Evolutionary conservation across 768 basidiomycete genomes (phyloP).

Genomic region (Phylloporus sp.): DNA sequence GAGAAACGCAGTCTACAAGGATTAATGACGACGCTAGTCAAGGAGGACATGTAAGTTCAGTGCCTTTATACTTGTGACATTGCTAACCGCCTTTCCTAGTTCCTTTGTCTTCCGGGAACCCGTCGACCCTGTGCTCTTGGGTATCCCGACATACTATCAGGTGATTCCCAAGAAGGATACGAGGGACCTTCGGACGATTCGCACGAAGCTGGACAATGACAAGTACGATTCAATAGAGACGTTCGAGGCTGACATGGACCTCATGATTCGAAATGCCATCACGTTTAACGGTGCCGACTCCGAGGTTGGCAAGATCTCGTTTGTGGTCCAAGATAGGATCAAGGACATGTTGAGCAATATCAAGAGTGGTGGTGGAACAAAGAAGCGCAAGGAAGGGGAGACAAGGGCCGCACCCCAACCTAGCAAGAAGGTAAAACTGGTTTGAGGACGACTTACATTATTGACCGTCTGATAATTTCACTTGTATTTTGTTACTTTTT

Average conservation of each 20-base stretch:
- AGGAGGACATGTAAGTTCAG: slow-evolving; percentile 61
- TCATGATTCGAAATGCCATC: slow-evolving; percentile 88
- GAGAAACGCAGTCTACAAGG: slow-evolving; percentile 79
- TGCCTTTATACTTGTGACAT: background rate
- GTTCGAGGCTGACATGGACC: slow-evolving; percentile 79
- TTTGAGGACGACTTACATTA: slow-evolving; percentile 38
- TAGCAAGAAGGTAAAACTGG: slow-evolving; percentile 63
- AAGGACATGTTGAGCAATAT: slow-evolving; percentile 50
- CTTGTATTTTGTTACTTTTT: slow-evolving; percentile 22
- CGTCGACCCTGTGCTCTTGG: slow-evolving; percentile 81
- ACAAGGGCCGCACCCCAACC: slow-evolving; percentile 55
- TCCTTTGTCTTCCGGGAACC: slow-evolving; percentile 78
- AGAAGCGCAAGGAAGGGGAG: slow-evolving; percentile 77
- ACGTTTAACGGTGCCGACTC: slow-evolving; percentile 83
- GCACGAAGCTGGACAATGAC: slow-evolving; percentile 74
- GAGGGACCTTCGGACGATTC: slow-evolving; percentile 81
- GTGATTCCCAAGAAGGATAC: slow-evolving; percentile 82
- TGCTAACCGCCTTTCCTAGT: slow-evolving; percentile 32
- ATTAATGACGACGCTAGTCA: slow-evolving; percentile 62
- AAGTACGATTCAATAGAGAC: slow-evolving; percentile 76
- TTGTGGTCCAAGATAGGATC: slow-evolving; percentile 46
- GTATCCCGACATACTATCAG: slow-evolving; percentile 86
- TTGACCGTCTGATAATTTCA: slow-evolving; percentile 25
- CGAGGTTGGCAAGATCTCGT: slow-evolving; percentile 67
- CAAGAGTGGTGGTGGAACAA: slow-evolving; percentile 40